Evolutionary conservation across 148 eudicot genomes (phyloP).

Genomic region (Limonium bicolor): DNA sequence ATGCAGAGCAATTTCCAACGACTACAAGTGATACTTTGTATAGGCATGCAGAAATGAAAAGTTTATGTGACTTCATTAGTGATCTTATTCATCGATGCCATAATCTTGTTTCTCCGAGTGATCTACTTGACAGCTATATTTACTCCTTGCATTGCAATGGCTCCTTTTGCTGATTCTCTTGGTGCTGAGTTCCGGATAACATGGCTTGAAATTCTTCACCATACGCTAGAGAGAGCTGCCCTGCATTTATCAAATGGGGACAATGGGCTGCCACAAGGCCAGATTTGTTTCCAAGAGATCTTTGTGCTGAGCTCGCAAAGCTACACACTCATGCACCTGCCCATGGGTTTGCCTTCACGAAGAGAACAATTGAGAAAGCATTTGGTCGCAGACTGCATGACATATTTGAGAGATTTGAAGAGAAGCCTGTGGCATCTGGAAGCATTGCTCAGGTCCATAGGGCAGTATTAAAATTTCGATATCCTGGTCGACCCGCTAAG

Average conservation of each 20-base stretch:
- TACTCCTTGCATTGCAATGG: no score
- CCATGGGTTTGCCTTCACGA: slow-evolving; percentile 56
- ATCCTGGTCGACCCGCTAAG: slow-evolving; percentile 44
- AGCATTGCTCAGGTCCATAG: slow-evolving; percentile 81
- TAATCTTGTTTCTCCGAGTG: no score
- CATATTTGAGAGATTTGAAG: slow-evolving; percentile 75
- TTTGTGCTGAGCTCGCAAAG: slow-evolving; percentile 50
- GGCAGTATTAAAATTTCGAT: slow-evolving; percentile 44
- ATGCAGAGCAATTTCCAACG: no score
- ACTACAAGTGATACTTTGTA: no score
- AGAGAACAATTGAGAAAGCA: slow-evolving; percentile 52
- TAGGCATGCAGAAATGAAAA: no score
- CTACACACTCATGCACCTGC: slow-evolving; percentile 71
- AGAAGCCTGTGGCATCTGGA: slow-evolving; percentile 78
- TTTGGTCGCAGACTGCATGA: slow-evolving; percentile 64
- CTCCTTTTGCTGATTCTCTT: no score
- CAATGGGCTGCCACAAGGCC: slow-evolving; percentile 96
- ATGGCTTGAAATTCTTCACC: slow-evolving; percentile 48
- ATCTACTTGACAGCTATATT: no score
- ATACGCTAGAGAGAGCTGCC: slow-evolving; percentile 67
- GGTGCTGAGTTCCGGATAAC: no score
- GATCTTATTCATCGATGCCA: no score
- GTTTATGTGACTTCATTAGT: no score
- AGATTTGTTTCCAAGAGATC: slow-evolving; percentile 63
- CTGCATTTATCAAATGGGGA: slow-evolving; percentile 92